phyloP scores from a whole-genome alignment of 1,284 basidiomycete genomes.

The Dichomitus squalens region DNA sequence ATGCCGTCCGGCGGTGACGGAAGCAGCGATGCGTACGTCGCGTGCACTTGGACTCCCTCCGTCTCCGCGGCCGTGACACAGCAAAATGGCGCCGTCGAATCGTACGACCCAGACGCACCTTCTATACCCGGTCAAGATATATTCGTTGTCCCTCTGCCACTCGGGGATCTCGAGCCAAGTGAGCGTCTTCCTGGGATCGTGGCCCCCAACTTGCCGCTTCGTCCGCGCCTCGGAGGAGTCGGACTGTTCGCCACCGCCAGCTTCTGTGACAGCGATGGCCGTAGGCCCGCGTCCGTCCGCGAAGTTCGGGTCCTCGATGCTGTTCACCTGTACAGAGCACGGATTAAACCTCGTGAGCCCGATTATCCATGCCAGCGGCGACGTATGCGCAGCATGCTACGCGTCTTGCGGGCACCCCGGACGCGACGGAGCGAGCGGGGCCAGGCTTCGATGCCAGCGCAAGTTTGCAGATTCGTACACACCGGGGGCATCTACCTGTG shows the following conservation, averaged over 20 bases:
- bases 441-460: no score
- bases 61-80: neutral
- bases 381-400: no score
- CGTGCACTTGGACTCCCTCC: neutral
- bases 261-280: constrained; percentile 2
- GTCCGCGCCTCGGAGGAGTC: neutral
- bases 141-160: constrained; percentile 79
- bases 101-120: constrained; percentile 42
- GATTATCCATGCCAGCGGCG: no score
- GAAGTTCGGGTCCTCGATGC: no score
- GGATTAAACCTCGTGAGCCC: no score
- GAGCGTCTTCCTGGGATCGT: constrained; percentile 40
- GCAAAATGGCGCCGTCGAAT: neutral
- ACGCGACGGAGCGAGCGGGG: no score
- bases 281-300: no score
- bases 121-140: constrained; percentile 74
- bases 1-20: neutral
- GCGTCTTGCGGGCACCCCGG: no score
- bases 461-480: no score
- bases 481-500: no score
- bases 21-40: neutral
- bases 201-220: no score
- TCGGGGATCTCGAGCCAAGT: constrained; percentile 66
- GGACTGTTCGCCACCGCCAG: neutral
- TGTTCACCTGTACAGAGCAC: no score